Percentiles rank a stretch among this genome's conserved stretches.
Evolutionary conservation across 2,329 filamentous ascomycete genomes (phyloP).

Genomic region (Myriangium duriaei): DNA sequence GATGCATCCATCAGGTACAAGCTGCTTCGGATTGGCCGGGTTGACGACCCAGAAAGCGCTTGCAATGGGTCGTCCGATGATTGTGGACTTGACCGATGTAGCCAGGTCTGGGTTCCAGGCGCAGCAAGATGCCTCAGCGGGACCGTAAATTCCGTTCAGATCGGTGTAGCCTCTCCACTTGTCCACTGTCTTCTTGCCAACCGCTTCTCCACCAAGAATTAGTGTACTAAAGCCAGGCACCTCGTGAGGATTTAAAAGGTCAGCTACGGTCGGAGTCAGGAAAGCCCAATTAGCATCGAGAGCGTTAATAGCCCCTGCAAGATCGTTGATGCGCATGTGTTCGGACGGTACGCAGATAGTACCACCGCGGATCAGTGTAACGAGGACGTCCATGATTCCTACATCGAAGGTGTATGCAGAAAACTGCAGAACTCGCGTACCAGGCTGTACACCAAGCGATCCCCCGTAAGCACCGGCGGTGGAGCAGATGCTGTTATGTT

Average conservation of each 20-base stretch:
- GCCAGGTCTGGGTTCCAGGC: background rate
- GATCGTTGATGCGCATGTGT: constrained; percentile 12
- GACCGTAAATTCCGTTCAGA: constrained; percentile 13
- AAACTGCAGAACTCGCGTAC: constrained; percentile 3
- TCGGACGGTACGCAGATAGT: constrained; percentile 16
- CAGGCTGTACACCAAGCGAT: background rate
- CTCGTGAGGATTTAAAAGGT: constrained; percentile 11
- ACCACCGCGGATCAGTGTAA: constrained; percentile 13
- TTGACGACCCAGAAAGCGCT: constrained; percentile 19
- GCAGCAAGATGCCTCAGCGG: constrained; percentile 11
- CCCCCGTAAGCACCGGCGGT: constrained; percentile 6
- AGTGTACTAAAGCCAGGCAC: constrained; percentile 10
- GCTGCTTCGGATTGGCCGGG: constrained; percentile 14
- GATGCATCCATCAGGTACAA: constrained; percentile 31
- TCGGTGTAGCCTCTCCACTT: background rate
- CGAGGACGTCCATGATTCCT: constrained; percentile 15
- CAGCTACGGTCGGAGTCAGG: constrained; percentile 13
- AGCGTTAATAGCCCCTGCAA: constrained; percentile 8
- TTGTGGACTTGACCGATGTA: constrained; percentile 12
- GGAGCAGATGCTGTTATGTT: constrained; percentile 5
- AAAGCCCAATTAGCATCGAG: constrained; percentile 5
- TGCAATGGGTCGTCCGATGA: constrained; percentile 10
- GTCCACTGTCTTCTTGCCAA: background rate
- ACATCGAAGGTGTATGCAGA: constrained; percentile 12
- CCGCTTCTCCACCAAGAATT: constrained; percentile 1